A percentile compares a stretch with the other conserved stretches of the same genome.
Conservation (phyloP, 306 rosid species). For the Gastrolobium villosum region DNA sequence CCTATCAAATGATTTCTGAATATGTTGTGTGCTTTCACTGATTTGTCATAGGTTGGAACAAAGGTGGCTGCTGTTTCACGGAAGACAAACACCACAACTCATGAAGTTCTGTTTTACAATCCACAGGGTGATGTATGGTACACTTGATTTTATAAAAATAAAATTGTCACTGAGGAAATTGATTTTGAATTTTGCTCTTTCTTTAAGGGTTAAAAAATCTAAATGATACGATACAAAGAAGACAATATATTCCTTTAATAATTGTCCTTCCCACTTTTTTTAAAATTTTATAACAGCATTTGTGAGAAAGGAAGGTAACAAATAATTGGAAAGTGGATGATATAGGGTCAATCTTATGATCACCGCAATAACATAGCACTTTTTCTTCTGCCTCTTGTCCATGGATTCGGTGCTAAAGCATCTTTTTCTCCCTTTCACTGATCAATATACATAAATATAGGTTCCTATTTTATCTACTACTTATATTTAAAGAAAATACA, state of each 20-base stretch:
- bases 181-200: slow-evolving; percentile 36
- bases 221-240: not conserved
- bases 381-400: slow-evolving; percentile 38
- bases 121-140: no score
- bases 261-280: slow-evolving; percentile 1
- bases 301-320: slow-evolving; percentile 26
- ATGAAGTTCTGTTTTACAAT: no score
- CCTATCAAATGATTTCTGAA: no score
- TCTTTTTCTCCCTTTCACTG: slow-evolving; percentile 42
- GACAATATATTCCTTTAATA: slow-evolving; percentile 28
- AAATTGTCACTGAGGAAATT: slow-evolving; percentile 38
- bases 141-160: no score
- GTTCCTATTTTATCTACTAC: not conserved
- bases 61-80: no score
- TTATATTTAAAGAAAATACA: slow-evolving; percentile 7
- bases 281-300: not conserved
- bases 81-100: no score
- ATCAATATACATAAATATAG: not conserved
- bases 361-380: slow-evolving; percentile 36
- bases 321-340: slow-evolving; percentile 48
- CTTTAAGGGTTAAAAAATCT: not conserved
- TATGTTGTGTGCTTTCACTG: no score
- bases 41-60: no score
- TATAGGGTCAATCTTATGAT: slow-evolving; percentile 52
- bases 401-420: slow-evolving; percentile 54